Conservation (phyloP, 768 basidiomycete genomes). For the Agaricus sinodeliciosus region DNA sequence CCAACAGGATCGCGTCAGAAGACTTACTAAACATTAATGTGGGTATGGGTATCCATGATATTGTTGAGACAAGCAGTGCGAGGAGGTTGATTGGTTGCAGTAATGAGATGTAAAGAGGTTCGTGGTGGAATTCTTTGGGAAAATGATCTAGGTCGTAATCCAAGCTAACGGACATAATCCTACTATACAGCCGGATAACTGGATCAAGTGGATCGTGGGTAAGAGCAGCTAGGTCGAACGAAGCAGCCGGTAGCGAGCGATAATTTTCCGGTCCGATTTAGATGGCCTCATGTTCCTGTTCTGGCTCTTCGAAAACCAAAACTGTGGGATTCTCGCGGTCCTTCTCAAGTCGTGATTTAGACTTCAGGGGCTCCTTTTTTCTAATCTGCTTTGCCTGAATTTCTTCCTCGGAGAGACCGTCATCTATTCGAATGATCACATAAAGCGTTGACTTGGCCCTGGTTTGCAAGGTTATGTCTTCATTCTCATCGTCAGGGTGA, state of each 20-base stretch:
- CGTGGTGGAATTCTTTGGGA: background rate
- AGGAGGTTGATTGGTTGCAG: background rate
- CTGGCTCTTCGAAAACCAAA: conserved; percentile 24
- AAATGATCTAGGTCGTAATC: background rate
- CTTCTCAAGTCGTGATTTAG: conserved; percentile 7
- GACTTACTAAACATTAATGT: background rate
- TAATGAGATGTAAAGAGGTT: background rate
- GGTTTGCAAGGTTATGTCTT: conserved; percentile 57
- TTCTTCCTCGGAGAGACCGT: conserved; percentile 43
- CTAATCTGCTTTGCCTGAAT: conserved; percentile 9
- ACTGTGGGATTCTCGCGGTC: background rate
- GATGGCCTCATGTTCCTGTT: conserved; percentile 22
- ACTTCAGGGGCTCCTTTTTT: conserved; percentile 7
- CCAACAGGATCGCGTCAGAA: background rate
- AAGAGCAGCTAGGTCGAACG: background rate
- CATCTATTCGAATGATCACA: conserved; percentile 54
- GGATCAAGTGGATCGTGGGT: background rate
- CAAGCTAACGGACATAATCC: background rate
- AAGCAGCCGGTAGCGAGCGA: background rate
- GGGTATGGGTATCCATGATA: background rate
- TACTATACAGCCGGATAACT: background rate
- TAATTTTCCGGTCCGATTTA: background rate
- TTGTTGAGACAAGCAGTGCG: background rate
- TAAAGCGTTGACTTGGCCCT: conserved; percentile 67
- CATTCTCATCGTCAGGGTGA: conserved; percentile 66